These are phyloP conservation scores for Hyaloperonospora brassicae DNA, from an alignment of 352 stramenopile genomes.

Conservation along the genomic window DNA sequence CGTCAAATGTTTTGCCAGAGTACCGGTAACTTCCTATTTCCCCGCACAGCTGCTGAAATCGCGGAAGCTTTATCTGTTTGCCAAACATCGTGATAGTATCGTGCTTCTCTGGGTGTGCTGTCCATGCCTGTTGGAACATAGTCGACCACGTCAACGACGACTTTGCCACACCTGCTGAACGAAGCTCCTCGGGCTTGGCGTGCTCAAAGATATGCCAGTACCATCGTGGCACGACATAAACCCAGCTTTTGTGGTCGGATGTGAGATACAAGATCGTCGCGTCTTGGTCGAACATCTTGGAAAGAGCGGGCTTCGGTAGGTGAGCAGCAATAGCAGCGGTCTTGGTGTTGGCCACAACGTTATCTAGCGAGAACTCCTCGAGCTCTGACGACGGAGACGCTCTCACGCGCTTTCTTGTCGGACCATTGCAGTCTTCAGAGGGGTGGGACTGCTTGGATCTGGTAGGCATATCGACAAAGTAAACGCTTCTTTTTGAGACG, in stretches of 20 bases:
- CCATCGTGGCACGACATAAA: conserved; percentile 54
- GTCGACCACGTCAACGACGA: conserved; percentile 7
- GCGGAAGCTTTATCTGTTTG: conserved; percentile 44
- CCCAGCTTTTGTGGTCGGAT: conserved; percentile 38
- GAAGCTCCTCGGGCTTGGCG: conserved; percentile 12
- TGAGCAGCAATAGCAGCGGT: conserved; percentile 12
- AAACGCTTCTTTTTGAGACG: background rate
- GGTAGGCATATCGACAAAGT: conserved; percentile 8
- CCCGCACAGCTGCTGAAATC: conserved; percentile 63
- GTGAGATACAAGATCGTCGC: conserved; percentile 28
- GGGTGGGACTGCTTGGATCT: conserved; percentile 11
- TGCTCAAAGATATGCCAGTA: conserved; percentile 35
- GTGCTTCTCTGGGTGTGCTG: conserved; percentile 44
- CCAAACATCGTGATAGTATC: conserved; percentile 71
- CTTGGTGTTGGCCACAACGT: conserved; percentile 17
- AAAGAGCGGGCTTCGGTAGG: conserved; percentile 8
- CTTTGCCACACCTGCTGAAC: conserved; percentile 1
- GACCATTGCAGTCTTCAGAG: background rate
- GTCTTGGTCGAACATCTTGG: conserved; percentile 26
- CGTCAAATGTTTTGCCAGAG: conserved; percentile 48
- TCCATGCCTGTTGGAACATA: conserved; percentile 44
- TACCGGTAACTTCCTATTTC: conserved; percentile 43
- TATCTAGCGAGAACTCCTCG: conserved; percentile 24
- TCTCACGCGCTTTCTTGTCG: conserved; percentile 18
- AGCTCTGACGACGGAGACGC: background rate